These are phyloP conservation scores for Chlorella sp. DNA, from an alignment of 139 green algal species.

Conservation along the genomic window DNA sequence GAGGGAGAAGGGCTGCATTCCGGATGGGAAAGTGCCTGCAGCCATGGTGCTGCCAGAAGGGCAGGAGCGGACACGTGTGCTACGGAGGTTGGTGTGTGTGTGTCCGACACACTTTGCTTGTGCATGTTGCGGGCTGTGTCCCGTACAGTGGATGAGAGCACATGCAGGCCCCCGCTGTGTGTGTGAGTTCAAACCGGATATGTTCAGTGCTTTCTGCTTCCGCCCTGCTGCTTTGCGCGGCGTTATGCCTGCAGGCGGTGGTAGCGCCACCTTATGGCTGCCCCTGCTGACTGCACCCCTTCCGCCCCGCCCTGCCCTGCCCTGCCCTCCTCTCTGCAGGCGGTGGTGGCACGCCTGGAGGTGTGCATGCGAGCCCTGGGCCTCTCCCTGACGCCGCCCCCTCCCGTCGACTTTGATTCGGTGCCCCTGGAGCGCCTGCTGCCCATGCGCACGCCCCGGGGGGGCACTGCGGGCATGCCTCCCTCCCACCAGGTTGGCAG, in stretches of 20 bases:
- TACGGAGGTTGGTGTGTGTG: no score
- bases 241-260: not conserved
- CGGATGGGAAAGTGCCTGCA: not conserved
- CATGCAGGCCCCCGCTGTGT: no score
- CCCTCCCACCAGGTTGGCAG: conserved; percentile 18
- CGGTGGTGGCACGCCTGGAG: conserved; percentile 31
- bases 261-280: not conserved
- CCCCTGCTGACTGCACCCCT: not conserved
- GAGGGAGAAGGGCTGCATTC: not conserved
- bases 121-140: no score
- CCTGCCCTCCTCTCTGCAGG: not conserved
- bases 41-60: not conserved
- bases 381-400: conserved; percentile 18
- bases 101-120: no score
- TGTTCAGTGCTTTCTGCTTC: not conserved
- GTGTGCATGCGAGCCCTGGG: conserved; percentile 36
- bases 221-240: not conserved
- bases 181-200: no score
- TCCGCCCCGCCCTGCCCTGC: not conserved
- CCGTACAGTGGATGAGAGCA: no score
- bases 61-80: no score
- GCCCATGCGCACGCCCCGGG: conserved; percentile 14
- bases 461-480: not conserved
- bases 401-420: conserved; percentile 17
- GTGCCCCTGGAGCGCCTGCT: conserved; percentile 34